These are phyloP conservation scores for Cladorrhinum samala DNA, from an alignment of 495 filamentous ascomycete species.

Conservation along the genomic window DNA sequence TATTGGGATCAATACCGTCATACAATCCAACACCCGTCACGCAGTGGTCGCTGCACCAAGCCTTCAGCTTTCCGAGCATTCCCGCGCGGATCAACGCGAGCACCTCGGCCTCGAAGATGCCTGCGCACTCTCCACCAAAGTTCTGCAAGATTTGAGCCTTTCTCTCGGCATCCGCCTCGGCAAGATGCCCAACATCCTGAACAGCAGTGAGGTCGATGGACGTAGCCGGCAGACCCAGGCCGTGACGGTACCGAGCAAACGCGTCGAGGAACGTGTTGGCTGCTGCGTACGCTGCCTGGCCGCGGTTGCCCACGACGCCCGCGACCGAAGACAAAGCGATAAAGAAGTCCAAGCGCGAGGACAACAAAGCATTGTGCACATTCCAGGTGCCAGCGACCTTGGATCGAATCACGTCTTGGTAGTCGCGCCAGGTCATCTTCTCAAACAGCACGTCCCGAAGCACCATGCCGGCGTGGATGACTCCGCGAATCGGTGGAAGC, in stretches of 20 bases:
- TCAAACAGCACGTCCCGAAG: constrained; percentile 39
- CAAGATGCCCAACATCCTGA: constrained; percentile 31
- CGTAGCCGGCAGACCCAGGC: constrained; percentile 27
- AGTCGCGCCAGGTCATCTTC: constrained; percentile 31
- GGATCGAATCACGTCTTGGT: constrained; percentile 41
- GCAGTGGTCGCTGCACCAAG: too few relatives aligned
- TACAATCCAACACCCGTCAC: too few relatives aligned
- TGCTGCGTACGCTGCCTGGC: constrained; percentile 47
- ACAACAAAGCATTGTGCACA: constrained; percentile 11
- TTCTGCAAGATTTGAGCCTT: background rate
- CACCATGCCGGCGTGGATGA: constrained; percentile 48
- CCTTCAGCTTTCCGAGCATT: too few relatives aligned
- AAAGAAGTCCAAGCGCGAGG: constrained; percentile 52
- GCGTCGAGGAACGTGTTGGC: constrained; percentile 35
- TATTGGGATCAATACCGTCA: too few relatives aligned
- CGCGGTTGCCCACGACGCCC: constrained; percentile 34
- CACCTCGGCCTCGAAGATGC: too few relatives aligned
- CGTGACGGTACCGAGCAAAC: constrained; percentile 15
- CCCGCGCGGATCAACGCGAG: too few relatives aligned
- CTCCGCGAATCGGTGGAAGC: constrained; percentile 33
- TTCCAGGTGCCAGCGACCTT: constrained; percentile 41
- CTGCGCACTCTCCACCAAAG: background rate
- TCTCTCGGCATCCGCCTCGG: constrained; percentile 3
- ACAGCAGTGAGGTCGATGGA: constrained; percentile 44
- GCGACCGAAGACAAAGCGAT: constrained; percentile 44